Base-by-base conservation (phyloP, 805 yeast genomes). In the Candida berthetii region DNA sequence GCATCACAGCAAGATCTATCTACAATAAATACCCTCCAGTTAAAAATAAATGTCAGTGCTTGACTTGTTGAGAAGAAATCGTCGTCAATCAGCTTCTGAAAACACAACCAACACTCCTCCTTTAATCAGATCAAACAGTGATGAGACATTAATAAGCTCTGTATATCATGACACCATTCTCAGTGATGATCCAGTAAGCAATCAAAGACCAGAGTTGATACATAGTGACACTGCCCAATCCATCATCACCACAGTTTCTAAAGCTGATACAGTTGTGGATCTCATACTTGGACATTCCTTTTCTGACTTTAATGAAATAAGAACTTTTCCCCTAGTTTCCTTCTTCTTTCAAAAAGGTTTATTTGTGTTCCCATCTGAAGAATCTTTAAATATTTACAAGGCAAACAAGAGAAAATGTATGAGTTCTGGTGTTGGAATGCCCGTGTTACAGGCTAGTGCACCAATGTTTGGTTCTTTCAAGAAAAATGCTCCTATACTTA, bases 321-420 rank as follows among this genome's bases (percentile, higher is more conserved):
- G 72, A 33, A 49, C 55, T 3, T 41, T 66, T 27, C 68, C 66
- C 0, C 54, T 66, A 14, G 57, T 57, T 0, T 57, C 67, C 2
- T 47, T 60, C 4, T 27, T 64, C 16, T 49, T 66, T 34, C 59
- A 62, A 22, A 63, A 62, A 37, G 72, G 72, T 1, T 47, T 63
- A 35, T 63, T 48, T 41, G 57, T 63, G n/a, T 66, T 66, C 47
- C 63, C 71, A 3, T 62, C 67, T 28, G 64, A 62, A 35, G 43
- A 48, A 13, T 53, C 71, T 2, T 53, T 59, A 15, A 37, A 47
- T 9, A 29, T 37, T 10, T 67, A 49, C 41, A 48, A 57, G 34
- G 38, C 48, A 0, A 56, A 59, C 35, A 52, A 54, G 32, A 25
- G 50, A 11, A 52, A 50, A 28, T 39, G 48, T 6, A 39, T 42